These are phyloP conservation scores for Botrytis medusae DNA, from an alignment of 2,329 filamentous ascomycete species.

Conservation along the genomic window DNA sequence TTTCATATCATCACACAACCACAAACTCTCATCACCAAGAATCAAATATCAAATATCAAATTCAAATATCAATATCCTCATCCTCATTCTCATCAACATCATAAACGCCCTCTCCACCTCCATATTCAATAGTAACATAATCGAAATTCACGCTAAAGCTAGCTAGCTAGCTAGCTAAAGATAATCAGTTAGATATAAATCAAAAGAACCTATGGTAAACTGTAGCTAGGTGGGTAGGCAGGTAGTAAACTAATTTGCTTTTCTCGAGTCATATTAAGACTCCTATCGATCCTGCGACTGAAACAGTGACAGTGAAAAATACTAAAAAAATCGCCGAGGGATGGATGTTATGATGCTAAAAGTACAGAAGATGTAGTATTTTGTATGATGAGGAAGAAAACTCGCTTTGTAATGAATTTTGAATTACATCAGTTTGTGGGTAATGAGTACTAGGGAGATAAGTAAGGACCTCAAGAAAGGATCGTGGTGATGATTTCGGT, in stretches of 20 bases:
- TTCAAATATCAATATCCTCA: no score
- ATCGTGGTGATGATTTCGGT: not conserved
- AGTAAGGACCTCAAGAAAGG: not conserved
- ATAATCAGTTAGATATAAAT: not conserved
- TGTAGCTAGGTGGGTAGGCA: not conserved
- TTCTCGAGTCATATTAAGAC: not conserved
- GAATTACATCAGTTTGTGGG: not conserved
- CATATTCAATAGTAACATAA: not conserved
- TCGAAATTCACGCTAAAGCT: not conserved
- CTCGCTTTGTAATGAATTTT: not conserved
- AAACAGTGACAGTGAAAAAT: not conserved
- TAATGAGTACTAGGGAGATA: constrained; percentile 6
- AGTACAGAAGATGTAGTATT: constrained; percentile 10
- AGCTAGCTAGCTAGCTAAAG: not conserved
- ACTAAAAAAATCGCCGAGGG: not conserved
- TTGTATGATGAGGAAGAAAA: not conserved
- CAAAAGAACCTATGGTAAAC: not conserved
- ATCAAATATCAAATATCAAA: no score
- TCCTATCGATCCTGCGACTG: constrained; percentile 7
- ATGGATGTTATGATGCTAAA: constrained; percentile 4
- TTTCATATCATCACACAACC: no score
- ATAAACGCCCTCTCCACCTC: not conserved
- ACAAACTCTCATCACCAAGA: no score
- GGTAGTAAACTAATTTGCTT: constrained; percentile 12
- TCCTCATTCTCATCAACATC: no score